Evolutionary conservation across 2,329 filamentous ascomycete genomes (phyloP), one percentile per base, ranked within the genome.

Genomic region (Celoporthe dispersa): DNA sequence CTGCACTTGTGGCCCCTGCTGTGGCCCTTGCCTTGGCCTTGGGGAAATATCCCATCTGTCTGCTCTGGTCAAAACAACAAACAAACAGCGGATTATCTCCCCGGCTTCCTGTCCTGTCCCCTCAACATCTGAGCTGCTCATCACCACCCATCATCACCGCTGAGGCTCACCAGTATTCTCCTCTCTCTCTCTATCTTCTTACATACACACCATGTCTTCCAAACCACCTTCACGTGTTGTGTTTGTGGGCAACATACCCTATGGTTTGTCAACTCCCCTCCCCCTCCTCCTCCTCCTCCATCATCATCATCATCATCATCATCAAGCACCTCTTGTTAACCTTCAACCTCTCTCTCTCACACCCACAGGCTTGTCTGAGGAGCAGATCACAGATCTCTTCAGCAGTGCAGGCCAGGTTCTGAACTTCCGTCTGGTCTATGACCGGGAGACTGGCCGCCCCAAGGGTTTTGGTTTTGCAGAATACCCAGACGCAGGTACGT

Each of bases 401-500:
- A 93, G 91, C 78, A 92, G 92, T 73, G 94, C 93, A 67, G 96
- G 96, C 70, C 93, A 94, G 74, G 95, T 98, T 1, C 86, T 97
- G 70, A 95, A 92, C 79, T 98, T 98, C 80, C 90, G 95, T 66
- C 87, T 98, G 64, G 95, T 98, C 73, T 97, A 97, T 81, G 97
- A 98, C 83, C 92, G 94, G 67, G 95, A 98, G 77, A 98, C 94
- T 2, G 94, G 95, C 57, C 90, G 94, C 69, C 94, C 96, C 0
- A 98, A 98, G 81, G 96, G 96, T 25, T 99, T 97, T 79, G 96
- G 96, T 48, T 99, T 98, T 77, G 93, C 94, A 77, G 95, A 98
- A 79, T 99, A 97, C 78, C 92, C 94, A 68, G 96, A 98, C 78
- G 90, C 93, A 71, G 95, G 97, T 88, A 86, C 48, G 80, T 64